Evolutionary conservation across 78 protist species (phyloP), one percentile per base, ranked within the genome.

Genomic region (Pelomyxa schiedti): DNA sequence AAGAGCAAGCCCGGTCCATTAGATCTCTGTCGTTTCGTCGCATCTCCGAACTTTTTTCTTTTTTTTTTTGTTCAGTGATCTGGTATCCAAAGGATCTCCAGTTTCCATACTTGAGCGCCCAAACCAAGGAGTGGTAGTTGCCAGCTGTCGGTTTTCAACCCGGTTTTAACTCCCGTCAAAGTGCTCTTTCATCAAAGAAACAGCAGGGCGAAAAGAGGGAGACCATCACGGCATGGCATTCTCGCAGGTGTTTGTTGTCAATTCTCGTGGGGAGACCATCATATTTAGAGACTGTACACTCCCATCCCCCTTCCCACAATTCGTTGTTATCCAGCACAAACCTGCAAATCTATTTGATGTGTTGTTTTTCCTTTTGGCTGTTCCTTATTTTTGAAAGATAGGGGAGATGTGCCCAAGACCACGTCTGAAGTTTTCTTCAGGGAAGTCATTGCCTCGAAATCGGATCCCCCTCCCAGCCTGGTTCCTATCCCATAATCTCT

Each of bases 211-310:
- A n/a, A n/a, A n/a, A n/a, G n/a, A n/a, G n/a, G n/a, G n/a, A n/a
- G n/a, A n/a, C n/a, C n/a, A n/a, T n/a, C n/a, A n/a, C n/a, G n/a
- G n/a, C n/a, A n/a, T n/a, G n/a, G n/a, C n/a, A n/a, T 69, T 91
- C 64, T 77, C 88, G 29, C 95, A 91, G 81, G 64, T 91, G 37
- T 91, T 91, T 64, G 69, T 91, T 28, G 81, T 91, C 40, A 76
- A 86, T 29, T 68, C 79, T n/a, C 76, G 88, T 66, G 95, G 95
- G 32, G 93, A 91, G 72, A 69, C 89, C 16, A 80, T 91, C 66
- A 75, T 91, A 6, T 53, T 42, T 69, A 77, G 74, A 70, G 95
- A 91, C 73, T 91, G 89, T 86, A 67, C 5, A 80, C 58, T 5
- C 39, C 9, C 3, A 69, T 2, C n/a, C 26, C 2, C 32, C 24